These are phyloP conservation scores for Ceratocystis eucalypticola DNA, from an alignment of 2,329 filamentous ascomycete species.

Conservation along the genomic window DNA sequence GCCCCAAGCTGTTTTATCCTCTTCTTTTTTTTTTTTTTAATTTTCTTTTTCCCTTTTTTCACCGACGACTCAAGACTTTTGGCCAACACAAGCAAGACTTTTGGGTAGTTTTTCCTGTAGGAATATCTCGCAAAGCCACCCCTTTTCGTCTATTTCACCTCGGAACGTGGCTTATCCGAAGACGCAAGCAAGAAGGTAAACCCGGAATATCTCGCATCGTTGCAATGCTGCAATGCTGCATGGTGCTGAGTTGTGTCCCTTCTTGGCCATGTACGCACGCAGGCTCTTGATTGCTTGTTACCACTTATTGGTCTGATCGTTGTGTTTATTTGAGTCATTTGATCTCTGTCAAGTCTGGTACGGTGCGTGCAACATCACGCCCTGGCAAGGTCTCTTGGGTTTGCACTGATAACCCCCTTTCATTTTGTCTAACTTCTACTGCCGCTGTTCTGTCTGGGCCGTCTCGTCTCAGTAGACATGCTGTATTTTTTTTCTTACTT, in stretches of 20 bases:
- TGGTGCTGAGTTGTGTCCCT: no score
- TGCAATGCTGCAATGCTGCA: no score
- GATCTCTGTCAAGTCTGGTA: background rate
- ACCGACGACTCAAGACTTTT: background rate
- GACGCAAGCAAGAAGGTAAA: background rate
- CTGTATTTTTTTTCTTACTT: background rate
- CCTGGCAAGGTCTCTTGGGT: background rate
- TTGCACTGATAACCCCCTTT: background rate
- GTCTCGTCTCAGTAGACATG: constrained; percentile 1
- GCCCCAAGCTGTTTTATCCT: background rate
- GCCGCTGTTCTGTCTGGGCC: background rate
- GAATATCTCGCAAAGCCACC: no score
- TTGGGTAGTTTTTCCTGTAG: no score
- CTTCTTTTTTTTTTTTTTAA: background rate
- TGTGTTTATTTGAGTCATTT: background rate
- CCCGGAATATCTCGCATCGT: background rate
- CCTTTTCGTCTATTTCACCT: no score
- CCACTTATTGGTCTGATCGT: background rate
- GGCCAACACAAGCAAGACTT: no score
- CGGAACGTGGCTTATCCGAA: background rate
- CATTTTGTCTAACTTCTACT: constrained; percentile 7
- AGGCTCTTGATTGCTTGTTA: background rate
- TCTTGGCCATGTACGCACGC: no score
- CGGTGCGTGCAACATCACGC: background rate
- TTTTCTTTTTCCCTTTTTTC: background rate